Conservation (phyloP, 2,329 filamentous ascomycete species). For the Aschersonia sp. region DNA sequence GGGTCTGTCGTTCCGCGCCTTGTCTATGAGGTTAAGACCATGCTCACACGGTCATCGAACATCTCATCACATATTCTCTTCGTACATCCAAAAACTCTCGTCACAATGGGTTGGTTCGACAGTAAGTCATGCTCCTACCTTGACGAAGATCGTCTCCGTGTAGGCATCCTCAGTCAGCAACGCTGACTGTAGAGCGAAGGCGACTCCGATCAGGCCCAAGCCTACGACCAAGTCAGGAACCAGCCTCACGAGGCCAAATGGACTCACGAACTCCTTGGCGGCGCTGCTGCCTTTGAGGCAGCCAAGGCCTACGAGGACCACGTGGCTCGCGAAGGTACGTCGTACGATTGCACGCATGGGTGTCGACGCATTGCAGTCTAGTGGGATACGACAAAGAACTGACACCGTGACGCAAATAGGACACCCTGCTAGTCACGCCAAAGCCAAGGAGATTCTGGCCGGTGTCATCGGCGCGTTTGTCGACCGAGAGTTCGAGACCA, state of each 20-base stretch:
- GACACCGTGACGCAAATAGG: conserved; percentile 9
- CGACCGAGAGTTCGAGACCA: conserved; percentile 16
- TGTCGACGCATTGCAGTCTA: not conserved
- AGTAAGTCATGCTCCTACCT: conserved; percentile 1
- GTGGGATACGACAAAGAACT: conserved; percentile 3
- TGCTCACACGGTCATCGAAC: no score
- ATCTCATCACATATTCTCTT: not conserved
- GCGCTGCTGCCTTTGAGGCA: conserved; percentile 15
- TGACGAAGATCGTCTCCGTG: no score
- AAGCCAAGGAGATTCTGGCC: conserved; percentile 15
- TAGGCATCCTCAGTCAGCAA: no score
- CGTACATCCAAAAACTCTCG: not conserved
- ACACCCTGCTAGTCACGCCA: conserved; percentile 12
- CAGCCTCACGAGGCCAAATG: conserved; percentile 16
- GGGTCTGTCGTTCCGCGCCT: not conserved
- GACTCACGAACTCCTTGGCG: conserved; percentile 15
- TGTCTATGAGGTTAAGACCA: not conserved
- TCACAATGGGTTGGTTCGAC: conserved; percentile 11
- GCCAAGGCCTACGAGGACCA: conserved; percentile 18
- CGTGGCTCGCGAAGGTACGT: conserved; percentile 10
- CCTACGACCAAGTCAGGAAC: conserved; percentile 12
- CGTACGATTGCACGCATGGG: not conserved
- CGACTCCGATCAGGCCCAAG: conserved; percentile 9
- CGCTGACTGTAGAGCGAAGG: conserved; percentile 5
- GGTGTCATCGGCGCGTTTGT: conserved; percentile 15